Evolutionary conservation across 2,329 filamentous ascomycete species (phyloP), one percentile per base, ranked within the genome.

Genomic region (Fusarium sambucinum): DNA sequence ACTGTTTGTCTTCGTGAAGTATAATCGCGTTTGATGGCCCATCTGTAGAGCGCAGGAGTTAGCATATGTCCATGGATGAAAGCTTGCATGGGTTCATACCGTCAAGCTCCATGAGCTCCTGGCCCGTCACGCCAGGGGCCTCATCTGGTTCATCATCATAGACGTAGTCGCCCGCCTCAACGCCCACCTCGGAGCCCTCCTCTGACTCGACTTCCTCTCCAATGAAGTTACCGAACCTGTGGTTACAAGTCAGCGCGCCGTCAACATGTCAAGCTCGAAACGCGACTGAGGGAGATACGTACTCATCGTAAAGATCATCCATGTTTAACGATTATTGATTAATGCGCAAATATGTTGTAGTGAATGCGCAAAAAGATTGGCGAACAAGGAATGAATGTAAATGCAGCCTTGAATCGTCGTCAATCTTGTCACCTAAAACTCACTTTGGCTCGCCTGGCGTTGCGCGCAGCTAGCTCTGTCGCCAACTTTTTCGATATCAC

Each of bases 231-330:
- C 95, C 95, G 83, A 98, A 98, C 85, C 93, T 96, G 54, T 44
- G 29, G 55, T 50, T 42, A 65, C 55, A 58, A 58, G 73, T 74
- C 53, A 73, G 68, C 57, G 56, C 65, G 50, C 63, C 40, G 59
- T 57, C 45, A 63, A 65, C 27, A 38, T 55, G 33, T 55, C 32
- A 48, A 65, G 58, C 52, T 60, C 33, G 53, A 52, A 51, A 51
- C 52, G 50, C 52, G 42, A 38, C 16, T 40, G 25, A 44, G n/a
- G 11, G 27, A 47, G 44, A 55, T 53, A 66, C 69, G 17, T 58
- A 96, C 93, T 98, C 95, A 83, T 98, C 95, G 80, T 98, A 97
- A 74, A 97, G 89, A 81, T 97, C 94, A 84, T 97, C 94, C 94
- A 97, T 96, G 74, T 74, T 78, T 66, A 37, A 52, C 23, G 55